Evolutionary conservation across 148 eudicot genomes (phyloP).

Genomic region (Rhododendron henanense): DNA sequence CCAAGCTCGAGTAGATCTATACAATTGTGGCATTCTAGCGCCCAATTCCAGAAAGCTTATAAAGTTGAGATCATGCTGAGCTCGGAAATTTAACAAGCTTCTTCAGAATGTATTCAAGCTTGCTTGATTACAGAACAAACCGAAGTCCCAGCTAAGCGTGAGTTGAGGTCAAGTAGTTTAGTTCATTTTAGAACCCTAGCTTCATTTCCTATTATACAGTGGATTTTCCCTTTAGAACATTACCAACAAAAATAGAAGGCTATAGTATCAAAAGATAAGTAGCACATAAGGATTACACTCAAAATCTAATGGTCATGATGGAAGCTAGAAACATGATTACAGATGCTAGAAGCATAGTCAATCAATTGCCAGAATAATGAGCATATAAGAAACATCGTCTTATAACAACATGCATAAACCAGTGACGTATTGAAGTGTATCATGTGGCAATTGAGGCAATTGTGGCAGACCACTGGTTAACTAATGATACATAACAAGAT

Average conservation of each 20-base stretch:
- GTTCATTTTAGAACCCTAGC: not conserved
- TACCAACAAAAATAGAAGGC: not conserved
- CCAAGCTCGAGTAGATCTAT: not conserved
- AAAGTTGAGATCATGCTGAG: not conserved
- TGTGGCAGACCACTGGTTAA: not conserved
- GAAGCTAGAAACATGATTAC: conserved; percentile 5
- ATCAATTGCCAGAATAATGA: not conserved
- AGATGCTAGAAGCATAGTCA: not conserved
- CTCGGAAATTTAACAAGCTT: not conserved
- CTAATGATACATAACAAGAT: not conserved
- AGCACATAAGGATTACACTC: not conserved
- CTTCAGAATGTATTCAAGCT: conserved; percentile 2
- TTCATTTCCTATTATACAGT: not conserved
- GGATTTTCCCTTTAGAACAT: not conserved
- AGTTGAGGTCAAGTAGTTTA: conserved; percentile 1
- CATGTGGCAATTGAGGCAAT: not conserved
- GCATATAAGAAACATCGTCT: not conserved
- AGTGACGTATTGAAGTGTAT: not conserved
- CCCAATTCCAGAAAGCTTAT: not conserved
- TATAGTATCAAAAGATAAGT: not conserved
- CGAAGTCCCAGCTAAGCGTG: not conserved
- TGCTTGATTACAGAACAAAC: not conserved
- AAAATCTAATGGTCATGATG: not conserved
- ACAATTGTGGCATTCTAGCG: not conserved
- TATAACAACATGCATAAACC: not conserved